phyloP scores from a whole-genome alignment of 139 green algal species.

The Chlorella sp. region DNA sequence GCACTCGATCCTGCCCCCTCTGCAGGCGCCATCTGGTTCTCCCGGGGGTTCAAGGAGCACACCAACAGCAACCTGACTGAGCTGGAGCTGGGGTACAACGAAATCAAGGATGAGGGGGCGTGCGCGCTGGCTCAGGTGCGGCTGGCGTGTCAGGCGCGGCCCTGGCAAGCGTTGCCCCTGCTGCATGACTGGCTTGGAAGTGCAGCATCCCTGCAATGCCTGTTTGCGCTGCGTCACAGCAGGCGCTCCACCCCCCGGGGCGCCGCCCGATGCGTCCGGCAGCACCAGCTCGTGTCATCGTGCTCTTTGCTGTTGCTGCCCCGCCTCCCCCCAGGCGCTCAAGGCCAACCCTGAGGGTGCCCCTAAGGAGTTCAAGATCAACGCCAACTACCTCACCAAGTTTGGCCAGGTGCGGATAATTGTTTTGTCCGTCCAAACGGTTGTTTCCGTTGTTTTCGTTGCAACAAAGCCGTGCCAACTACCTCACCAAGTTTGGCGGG shows the following conservation, averaged over 20 bases:
- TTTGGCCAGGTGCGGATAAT: constrained; percentile 82
- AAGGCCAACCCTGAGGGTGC: constrained; percentile 91
- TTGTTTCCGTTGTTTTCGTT: too few relatives aligned
- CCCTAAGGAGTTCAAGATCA: constrained; percentile 87
- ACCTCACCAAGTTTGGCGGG: too few relatives aligned
- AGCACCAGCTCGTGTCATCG: too few relatives aligned
- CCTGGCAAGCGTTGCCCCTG: too few relatives aligned
- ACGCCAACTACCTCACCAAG: constrained; percentile 95
- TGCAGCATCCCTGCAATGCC: too few relatives aligned
- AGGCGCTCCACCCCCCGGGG: too few relatives aligned
- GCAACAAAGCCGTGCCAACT: too few relatives aligned
- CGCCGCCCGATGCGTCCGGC: too few relatives aligned
- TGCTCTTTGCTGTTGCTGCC: too few relatives aligned
- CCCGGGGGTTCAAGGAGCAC: constrained; percentile 63
- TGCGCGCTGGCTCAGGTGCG: constrained; percentile 92
- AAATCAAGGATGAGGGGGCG: constrained; percentile 98
- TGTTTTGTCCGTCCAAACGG: neutral
- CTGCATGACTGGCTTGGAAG: too few relatives aligned
- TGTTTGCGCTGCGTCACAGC: too few relatives aligned
- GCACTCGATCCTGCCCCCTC: neutral
- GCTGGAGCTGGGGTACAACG: constrained; percentile 98
- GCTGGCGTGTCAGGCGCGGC: too few relatives aligned
- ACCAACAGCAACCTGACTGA: constrained; percentile 85
- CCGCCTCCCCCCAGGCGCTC: constrained; percentile 59
- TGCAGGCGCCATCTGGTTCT: constrained; percentile 53